Evolutionary conservation across 2,329 filamentous ascomycete species (phyloP), one percentile per base, ranked within the genome.

Genomic region (Berkeleyomyces rouxiae): DNA sequence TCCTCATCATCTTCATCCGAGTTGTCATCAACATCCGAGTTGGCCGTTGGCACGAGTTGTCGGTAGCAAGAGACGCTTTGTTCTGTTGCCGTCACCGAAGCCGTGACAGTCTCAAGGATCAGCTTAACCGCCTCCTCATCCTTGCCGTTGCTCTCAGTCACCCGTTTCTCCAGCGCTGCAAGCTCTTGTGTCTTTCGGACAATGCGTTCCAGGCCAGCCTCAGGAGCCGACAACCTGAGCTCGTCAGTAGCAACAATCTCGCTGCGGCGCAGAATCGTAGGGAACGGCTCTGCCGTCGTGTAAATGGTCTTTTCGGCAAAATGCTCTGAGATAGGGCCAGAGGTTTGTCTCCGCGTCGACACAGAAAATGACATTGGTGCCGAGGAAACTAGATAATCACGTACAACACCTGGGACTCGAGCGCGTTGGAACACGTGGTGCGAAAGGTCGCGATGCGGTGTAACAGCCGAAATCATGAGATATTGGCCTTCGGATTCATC

Each of bases 401-500:
- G 80, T 60, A 95, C 86, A 1, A 87, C 82, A 63, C 88, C 85
- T 0, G 88, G 84, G 3, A 97, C 87, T 66, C 90, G 86, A n/a
- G 88, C 82, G 37, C 91, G 84, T 72, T 95, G 91, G 72, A 89
- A 96, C 33, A 96, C 87, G 16, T 86, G 87, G 71, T 96, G 90
- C 1, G 76, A 75, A 37, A 95, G 78, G 70, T 96, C 87, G 51
- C 90, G 88, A 72, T 96, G 86, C 2, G 89, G 84, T 61, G 83
- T 90, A 61, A 97, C 82, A 6, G 87, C 79, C 44, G 83, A 92
- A 63, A 97, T 83, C 62, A 93, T 84, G 61, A 97, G 71, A 73
- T 88, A 96, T 69, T 97, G 92, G 10, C 92, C 92, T 73, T 97
- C 92, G 1, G 92, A 81, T 68, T 93, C 88, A 65, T 91, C 87